These are phyloP conservation scores for Syzygium jambos DNA, from an alignment of 345 rosid genomes.

Conservation along the genomic window DNA sequence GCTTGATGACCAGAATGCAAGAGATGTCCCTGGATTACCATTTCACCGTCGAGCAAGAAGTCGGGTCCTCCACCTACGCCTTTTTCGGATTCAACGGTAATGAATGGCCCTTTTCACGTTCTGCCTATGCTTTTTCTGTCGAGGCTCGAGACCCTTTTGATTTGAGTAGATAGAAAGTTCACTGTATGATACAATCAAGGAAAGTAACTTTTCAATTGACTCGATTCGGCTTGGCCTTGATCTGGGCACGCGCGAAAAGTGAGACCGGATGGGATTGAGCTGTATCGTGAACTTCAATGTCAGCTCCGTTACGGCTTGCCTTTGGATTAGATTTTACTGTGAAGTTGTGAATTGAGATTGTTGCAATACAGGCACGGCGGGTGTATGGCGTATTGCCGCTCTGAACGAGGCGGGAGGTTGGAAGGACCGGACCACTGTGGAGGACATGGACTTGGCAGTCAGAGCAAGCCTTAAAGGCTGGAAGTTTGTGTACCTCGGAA, in stretches of 20 bases:
- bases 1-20: conserved; percentile 41
- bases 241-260: neutral
- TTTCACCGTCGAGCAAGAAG: conserved; percentile 38
- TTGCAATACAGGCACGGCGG: conserved; percentile 67
- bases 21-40: conserved; percentile 44
- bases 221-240: neutral
- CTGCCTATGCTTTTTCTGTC: no score
- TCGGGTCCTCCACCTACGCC: conserved; percentile 30
- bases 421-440: conserved; percentile 98
- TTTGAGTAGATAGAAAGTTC: neutral
- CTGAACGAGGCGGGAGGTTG: conserved; percentile 96
- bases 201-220: neutral
- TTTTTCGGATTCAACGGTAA: conserved; percentile 42
- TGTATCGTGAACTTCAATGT: neutral
- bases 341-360: neutral
- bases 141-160: neutral
- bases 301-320: neutral
- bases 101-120: neutral
- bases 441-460: conserved; percentile 98
- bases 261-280: neutral
- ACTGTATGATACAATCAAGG: neutral
- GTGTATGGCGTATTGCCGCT: conserved; percentile 89
- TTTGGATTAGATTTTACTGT: neutral
- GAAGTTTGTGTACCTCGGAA: conserved; percentile 78
- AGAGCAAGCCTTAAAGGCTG: conserved; percentile 97